phyloP scores from a whole-genome alignment of 2,329 filamentous ascomycete species.

The Aspergillus niger region DNA sequence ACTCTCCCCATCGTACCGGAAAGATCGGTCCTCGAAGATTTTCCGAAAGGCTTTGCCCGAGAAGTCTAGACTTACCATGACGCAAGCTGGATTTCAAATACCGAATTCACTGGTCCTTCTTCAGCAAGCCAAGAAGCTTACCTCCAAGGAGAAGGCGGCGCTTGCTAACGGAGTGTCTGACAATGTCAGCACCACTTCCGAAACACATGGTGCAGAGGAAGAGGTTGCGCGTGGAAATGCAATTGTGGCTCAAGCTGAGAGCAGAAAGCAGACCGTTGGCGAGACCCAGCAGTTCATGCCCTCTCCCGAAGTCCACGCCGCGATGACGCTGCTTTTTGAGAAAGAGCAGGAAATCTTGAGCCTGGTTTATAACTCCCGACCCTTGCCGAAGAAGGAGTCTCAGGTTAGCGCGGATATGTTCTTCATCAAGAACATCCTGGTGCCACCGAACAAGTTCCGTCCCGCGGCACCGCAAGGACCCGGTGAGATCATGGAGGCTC shows the following conservation, averaged over 20 bases:
- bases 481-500: slow-evolving; percentile 79
- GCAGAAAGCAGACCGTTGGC: slow-evolving; percentile 39
- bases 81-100: slow-evolving; percentile 65
- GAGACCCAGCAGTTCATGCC: slow-evolving; percentile 73
- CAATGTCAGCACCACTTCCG: slow-evolving; percentile 60
- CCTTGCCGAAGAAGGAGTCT: slow-evolving; percentile 58
- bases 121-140: slow-evolving; percentile 47
- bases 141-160: slow-evolving; percentile 35
- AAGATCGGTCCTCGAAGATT: slow-evolving; percentile 89
- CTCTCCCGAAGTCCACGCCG: slow-evolving; percentile 78
- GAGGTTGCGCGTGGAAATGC: slow-evolving; percentile 58
- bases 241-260: slow-evolving; percentile 38
- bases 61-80: slow-evolving; percentile 79
- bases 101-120: slow-evolving; percentile 70
- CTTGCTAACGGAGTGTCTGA: slow-evolving; percentile 29
- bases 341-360: slow-evolving; percentile 82
- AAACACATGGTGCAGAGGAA: slow-evolving; percentile 60
- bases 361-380: slow-evolving; percentile 80
- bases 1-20: slow-evolving; percentile 80
- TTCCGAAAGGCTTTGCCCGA: slow-evolving; percentile 77
- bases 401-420: slow-evolving; percentile 84
- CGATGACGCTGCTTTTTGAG: slow-evolving; percentile 77
- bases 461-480: slow-evolving; percentile 82
- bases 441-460: slow-evolving; percentile 89
- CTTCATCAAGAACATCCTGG: slow-evolving; percentile 81